Evolutionary conservation across 148 eudicot species (phyloP), one percentile per base, ranked within the genome.

Genomic region (Limonium bicolor): DNA sequence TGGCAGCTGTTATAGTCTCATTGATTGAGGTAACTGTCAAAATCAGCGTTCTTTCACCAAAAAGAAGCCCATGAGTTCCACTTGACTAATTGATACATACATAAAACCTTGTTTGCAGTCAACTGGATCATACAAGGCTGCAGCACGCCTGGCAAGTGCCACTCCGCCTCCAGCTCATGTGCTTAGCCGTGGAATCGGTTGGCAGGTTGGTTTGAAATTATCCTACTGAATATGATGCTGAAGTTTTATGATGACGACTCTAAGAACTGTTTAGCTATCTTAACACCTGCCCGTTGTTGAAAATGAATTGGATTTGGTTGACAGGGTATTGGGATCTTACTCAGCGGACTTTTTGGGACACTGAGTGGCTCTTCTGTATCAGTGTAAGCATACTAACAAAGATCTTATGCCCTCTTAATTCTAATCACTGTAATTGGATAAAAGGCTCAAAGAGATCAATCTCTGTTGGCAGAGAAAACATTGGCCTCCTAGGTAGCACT

Each of bases 101-200:
- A 21, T 3, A 19, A 10, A 1, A 42, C 1, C 30, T 42, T 25
- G 48, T 25, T 18, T 48, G 46, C 66, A 90, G 99, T 90, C 99
- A 18, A 90, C 99, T 19, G 99, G 95, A 67, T 95, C 94, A 28
- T 79, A 75, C 61, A 73, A 81, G 68, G 95, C 95, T 10, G 88
- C 99, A 41, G 76, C 99, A 65, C 95, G 99, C 44, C 58, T 90
- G 23, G 95, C 99, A 42, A 90, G 94, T 36, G 99, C 99, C 19
- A 90, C 99, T 10, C 99, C 99, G 3, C 99, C 99, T 65, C 99
- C 99, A 16, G 78, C 99, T 56, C 95, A 85, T 60, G 85, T 90
- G 56, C 86, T 90, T 38, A 90, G 99, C 61, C 99, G 94, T 26
- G 99, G 95, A 43, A 90, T 90, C 28, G 99, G 99, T 21, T 90